Base-by-base conservation (phyloP, 1,284 basidiomycete genomes). In the Phlebopus sp. region DNA sequence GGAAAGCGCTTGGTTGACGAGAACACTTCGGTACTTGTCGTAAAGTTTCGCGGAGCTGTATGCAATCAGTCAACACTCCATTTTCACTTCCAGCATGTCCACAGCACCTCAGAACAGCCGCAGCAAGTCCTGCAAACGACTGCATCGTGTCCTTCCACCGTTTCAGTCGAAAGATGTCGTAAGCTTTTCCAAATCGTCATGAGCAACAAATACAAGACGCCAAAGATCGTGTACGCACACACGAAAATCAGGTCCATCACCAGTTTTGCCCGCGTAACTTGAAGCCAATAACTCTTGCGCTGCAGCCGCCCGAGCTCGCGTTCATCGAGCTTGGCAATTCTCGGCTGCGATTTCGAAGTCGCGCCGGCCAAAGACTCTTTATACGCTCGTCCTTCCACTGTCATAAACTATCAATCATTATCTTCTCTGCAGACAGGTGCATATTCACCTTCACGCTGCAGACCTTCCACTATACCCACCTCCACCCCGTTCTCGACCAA, bases 221-320 rank as follows among this genome's bases (percentile, higher is more conserved):
- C n/a, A 23, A 38, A 23, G 10, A 3, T 45, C 23, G 37, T 31
- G 15, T 2, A 80, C 88, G 71, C 61, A 91, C 88, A 89, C 62
- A 90, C 88, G 66, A 90, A 91, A 54, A 90, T 77, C 50, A 91
- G 69, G 66, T 91, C 88, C 84, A 90, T 88, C 27, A 79, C 57
- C 50, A 91, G 70, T 70, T 91, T 91, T 46, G 74, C 69, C 46
- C 84, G 70, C 23, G 82, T 77, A 37, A 87, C 66, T 53, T 79
- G 79, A 44, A 91, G 69, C 88, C 88, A 91, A 60, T 84, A 82
- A 56, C 80, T 81, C 65, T 88, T 82, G 53, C 75, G 75, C 59
- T 77, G 77, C 39, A 91, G 74, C 43, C 84, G 73, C 44, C 69
- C 66, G 32, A 90, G 72, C 62, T 90, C 89, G 63, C 78, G 81